Evolutionary conservation across 2,329 filamentous ascomycete genomes (phyloP).

Genomic region (Aspergillus tanneri): DNA sequence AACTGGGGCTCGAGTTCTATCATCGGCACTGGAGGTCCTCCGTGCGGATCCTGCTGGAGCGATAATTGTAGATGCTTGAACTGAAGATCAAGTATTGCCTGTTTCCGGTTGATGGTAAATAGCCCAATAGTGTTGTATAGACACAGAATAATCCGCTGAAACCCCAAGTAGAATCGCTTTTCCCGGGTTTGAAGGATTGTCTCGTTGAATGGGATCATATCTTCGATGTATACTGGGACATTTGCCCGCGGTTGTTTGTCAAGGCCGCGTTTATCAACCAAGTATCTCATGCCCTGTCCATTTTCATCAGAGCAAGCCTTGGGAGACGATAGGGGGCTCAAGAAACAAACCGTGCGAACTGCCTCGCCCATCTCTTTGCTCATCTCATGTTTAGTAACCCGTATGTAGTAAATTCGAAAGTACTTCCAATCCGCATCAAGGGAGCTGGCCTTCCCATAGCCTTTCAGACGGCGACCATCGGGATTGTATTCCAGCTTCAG

Average conservation of each 20-base stretch:
- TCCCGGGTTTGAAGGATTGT: constrained; percentile 20
- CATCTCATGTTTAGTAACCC: constrained; percentile 15
- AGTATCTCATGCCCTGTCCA: constrained; percentile 17
- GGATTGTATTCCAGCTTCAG: constrained; percentile 20
- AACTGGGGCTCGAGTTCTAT: constrained; percentile 22
- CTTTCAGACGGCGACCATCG: constrained; percentile 13
- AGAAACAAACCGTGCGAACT: constrained; percentile 16
- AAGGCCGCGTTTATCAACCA: constrained; percentile 19
- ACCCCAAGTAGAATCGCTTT: constrained; percentile 22
- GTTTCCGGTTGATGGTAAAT: constrained; percentile 23
- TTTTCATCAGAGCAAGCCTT: constrained; percentile 7
- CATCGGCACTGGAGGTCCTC: constrained; percentile 16
- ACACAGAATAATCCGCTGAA: constrained; percentile 23
- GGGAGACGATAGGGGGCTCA: constrained; percentile 3
- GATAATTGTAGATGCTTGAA: constrained; percentile 23
- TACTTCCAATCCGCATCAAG: constrained; percentile 25
- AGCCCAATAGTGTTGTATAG: constrained; percentile 24
- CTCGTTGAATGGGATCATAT: constrained; percentile 23
- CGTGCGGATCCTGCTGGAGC: constrained; percentile 20
- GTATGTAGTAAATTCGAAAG: constrained; percentile 22
- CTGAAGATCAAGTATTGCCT: constrained; percentile 19
- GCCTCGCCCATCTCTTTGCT: constrained; percentile 18
- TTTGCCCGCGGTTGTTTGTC: constrained; percentile 18
- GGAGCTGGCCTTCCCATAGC: constrained; percentile 17
- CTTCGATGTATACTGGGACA: constrained; percentile 23